These are phyloP conservation scores for Saccharum spontaneum DNA, from an alignment of 176 grass and related monocot genomes.

Conservation along the genomic window DNA sequence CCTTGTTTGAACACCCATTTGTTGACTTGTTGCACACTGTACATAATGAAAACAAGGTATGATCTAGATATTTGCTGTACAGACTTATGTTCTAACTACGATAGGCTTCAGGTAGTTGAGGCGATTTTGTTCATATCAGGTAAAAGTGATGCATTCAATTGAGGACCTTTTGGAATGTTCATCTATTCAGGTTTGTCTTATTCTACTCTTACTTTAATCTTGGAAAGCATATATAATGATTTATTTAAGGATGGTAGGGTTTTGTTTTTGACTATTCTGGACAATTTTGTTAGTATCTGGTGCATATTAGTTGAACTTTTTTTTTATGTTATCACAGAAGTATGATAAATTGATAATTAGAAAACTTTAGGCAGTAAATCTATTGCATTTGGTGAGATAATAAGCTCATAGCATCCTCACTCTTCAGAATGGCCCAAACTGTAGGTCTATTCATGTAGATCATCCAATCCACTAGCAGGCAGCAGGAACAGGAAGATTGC, in stretches of 20 bases:
- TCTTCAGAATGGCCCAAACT: not conserved
- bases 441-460: not conserved
- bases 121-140: conserved; percentile 41
- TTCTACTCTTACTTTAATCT: conserved; percentile 12
- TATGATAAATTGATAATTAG: not conserved
- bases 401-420: not conserved
- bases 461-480: not conserved
- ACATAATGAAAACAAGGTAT: conserved; percentile 85
- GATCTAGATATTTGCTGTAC: conserved; percentile 9
- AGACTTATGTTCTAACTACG: conserved; percentile 8
- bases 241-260: not conserved
- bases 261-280: not conserved
- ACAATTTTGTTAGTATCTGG: not conserved
- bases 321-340: not conserved
- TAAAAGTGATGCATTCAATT: conserved; percentile 68
- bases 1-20: conserved; percentile 78
- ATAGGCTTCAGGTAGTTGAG: not conserved
- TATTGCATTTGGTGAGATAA: not conserved
- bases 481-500: not conserved
- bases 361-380: not conserved
- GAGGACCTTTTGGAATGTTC: conserved; percentile 63
- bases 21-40: conserved; percentile 51
- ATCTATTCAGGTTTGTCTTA: conserved; percentile 73
- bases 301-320: not conserved
- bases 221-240: conserved; percentile 4